A percentile compares a stretch with the other conserved stretches of the same genome.
These are phyloP conservation scores for Onygenales sp. DNA, from an alignment of 2,329 filamentous ascomycete species.

Conservation along the genomic window DNA sequence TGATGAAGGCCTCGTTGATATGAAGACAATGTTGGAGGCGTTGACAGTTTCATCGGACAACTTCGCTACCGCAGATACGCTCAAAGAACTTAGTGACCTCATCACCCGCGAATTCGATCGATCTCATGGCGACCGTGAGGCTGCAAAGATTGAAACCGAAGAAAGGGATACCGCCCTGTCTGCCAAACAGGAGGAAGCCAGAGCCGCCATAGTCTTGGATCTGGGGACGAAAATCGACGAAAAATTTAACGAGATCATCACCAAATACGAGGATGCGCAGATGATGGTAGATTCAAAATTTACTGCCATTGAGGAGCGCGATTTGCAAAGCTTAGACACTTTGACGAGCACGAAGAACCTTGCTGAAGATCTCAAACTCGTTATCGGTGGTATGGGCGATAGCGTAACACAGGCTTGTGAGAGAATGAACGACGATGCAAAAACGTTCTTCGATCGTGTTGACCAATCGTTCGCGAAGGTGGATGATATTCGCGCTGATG, in stretches of 20 bases:
- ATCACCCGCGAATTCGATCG: slow-evolving; percentile 85
- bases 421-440: slow-evolving; percentile 78
- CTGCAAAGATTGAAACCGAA: slow-evolving; percentile 68
- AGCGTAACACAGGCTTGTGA: slow-evolving; percentile 74
- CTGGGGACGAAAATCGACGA: slow-evolving; percentile 57
- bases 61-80: slow-evolving; percentile 45
- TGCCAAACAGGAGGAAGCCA: slow-evolving; percentile 52
- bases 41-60: slow-evolving; percentile 51
- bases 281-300: slow-evolving; percentile 62
- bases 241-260: slow-evolving; percentile 69
- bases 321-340: slow-evolving; percentile 62
- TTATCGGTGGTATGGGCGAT: slow-evolving; percentile 75
- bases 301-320: slow-evolving; percentile 63
- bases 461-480: slow-evolving; percentile 68
- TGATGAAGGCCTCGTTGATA: slow-evolving; percentile 47
- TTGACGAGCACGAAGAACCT: slow-evolving; percentile 66
- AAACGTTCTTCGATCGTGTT: slow-evolving; percentile 73
- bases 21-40: slow-evolving; percentile 54
- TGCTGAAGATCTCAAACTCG: slow-evolving; percentile 75
- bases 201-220: slow-evolving; percentile 45
- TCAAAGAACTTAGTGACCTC: slow-evolving; percentile 63
- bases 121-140: slow-evolving; percentile 67
- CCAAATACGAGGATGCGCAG: slow-evolving; percentile 83
- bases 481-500: slow-evolving; percentile 61
- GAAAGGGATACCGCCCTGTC: slow-evolving; percentile 46